These are phyloP conservation scores for Sindora glabra DNA, from an alignment of 306 rosid species.

Conservation along the genomic window DNA sequence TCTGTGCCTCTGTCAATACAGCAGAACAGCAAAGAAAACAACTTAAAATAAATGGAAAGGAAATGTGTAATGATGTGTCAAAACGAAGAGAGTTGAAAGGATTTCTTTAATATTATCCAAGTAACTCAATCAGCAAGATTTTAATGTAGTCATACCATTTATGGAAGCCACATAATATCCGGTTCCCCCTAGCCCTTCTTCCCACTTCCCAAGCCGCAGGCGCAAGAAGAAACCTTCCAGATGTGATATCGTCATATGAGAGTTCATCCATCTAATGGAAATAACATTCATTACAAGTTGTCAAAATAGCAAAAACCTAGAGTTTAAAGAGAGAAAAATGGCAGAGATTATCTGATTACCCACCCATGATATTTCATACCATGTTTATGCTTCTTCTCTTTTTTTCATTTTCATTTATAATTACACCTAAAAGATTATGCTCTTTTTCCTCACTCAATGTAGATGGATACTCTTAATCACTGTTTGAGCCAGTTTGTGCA, in stretches of 20 bases:
- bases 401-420: background rate
- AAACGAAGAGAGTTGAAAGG: background rate
- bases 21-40: background rate
- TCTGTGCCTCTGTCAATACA: conserved; percentile 38
- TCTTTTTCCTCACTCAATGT: background rate
- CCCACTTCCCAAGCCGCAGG: conserved; percentile 81
- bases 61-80: background rate
- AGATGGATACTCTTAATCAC: background rate
- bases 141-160: conserved; percentile 45
- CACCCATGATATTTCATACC: background rate
- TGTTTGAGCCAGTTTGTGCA: background rate
- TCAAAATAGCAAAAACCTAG: conserved; percentile 5
- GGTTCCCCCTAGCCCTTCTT: conserved; percentile 73
- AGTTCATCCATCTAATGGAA: conserved; percentile 59
- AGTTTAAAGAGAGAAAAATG: background rate
- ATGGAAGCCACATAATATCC: conserved; percentile 82
- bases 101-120: background rate
- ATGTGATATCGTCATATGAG: conserved; percentile 33
- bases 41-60: background rate
- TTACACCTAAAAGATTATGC: background rate
- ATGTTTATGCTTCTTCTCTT: background rate
- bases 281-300: conserved; percentile 10
- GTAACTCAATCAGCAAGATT: background rate
- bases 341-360: background rate
- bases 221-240: conserved; percentile 87